Evolutionary conservation across 2,329 filamentous ascomycete species (phyloP), one percentile per base, ranked within the genome.

Genomic region (Epichloe coenophiala): DNA sequence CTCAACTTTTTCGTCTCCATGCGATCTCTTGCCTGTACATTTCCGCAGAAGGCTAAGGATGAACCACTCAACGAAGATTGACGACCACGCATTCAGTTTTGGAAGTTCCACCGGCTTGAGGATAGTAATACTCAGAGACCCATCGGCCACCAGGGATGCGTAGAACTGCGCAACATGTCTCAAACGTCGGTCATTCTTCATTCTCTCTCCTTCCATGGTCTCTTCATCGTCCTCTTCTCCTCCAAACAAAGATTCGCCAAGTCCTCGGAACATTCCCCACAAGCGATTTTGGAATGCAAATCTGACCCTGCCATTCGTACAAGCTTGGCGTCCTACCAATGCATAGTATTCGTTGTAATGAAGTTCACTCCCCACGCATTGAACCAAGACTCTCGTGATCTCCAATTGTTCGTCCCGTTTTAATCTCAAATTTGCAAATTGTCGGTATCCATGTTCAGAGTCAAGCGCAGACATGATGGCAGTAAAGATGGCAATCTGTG

Each of bases 261-360:
- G 79, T 37, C 81, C 77, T 59, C 85, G 83, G 67, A 96, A 94
- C 9, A 91, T 73, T 58, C 86, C 88, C 83, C 90, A 95, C 1
- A 97, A 71, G 7, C 84, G 80, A 59, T 91, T 89, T 62, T 93
- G 87, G 62, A 97, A 94, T 1, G 87, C 83, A 69, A 91, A 91
- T 54, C 81, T 80, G 57, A 94, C 76, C 58, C 82, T 81, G 57
- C 81, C 81, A 53, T 90, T 86, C 3, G 73, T 73, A 60, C 89
- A 94, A 8, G 96, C 75, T 56, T 83, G 83, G 45, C 79, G 80
- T 9, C 88, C 89, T 38, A 98, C 83, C 1, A 95, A 72, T 0
- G 87, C 86, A 63, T 98, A 98, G 69, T 95, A 98, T 0, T 86
- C 87, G 60, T 98, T 98, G 67, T 96, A 95, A 1, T 75, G 74